Evolutionary conservation across 495 filamentous ascomycete species (phyloP).

Genomic region (Neurospora hispaniola): DNA sequence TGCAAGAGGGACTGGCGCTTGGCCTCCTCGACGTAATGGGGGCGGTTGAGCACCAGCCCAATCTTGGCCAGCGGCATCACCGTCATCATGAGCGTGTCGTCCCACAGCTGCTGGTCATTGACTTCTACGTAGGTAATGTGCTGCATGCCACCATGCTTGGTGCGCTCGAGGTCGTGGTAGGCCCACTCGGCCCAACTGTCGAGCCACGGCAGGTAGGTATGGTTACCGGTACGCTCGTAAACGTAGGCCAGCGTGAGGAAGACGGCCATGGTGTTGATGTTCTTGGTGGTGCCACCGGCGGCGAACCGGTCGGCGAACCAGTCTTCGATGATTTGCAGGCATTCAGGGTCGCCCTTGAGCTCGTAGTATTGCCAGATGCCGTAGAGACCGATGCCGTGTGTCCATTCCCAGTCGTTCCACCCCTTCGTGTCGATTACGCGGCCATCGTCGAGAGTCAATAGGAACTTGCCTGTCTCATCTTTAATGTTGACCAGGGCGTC

Average conservation of each 20-base stretch:
- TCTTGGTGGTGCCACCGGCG: constrained; percentile 62
- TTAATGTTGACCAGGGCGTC: constrained; percentile 58
- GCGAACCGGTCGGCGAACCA: constrained; percentile 59
- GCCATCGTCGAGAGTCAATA: constrained; percentile 53
- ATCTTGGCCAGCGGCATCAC: constrained; percentile 68
- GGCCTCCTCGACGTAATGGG: constrained; percentile 60
- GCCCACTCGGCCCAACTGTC: constrained; percentile 70
- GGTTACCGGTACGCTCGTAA: constrained; percentile 55
- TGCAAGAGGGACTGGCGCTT: constrained; percentile 63
- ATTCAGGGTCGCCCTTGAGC: constrained; percentile 42
- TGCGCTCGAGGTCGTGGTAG: constrained; percentile 59
- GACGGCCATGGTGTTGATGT: constrained; percentile 70
- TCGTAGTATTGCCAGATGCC: constrained; percentile 70
- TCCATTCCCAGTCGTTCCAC: constrained; percentile 75
- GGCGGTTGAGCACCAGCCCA: constrained; percentile 50
- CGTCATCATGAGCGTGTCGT: constrained; percentile 75
- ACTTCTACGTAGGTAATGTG: constrained; percentile 56
- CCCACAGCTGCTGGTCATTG: constrained; percentile 64
- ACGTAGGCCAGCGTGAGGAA: constrained; percentile 62
- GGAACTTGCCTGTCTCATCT: constrained; percentile 58
- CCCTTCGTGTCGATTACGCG: constrained; percentile 70
- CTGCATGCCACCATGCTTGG: constrained; percentile 61
- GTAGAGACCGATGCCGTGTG: constrained; percentile 66
- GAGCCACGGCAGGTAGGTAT: constrained; percentile 55
- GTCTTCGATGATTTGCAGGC: constrained; percentile 49